These are phyloP conservation scores for Pseudogymnoascus sp. DNA, from an alignment of 2,329 filamentous ascomycete genomes.

Conservation along the genomic window DNA sequence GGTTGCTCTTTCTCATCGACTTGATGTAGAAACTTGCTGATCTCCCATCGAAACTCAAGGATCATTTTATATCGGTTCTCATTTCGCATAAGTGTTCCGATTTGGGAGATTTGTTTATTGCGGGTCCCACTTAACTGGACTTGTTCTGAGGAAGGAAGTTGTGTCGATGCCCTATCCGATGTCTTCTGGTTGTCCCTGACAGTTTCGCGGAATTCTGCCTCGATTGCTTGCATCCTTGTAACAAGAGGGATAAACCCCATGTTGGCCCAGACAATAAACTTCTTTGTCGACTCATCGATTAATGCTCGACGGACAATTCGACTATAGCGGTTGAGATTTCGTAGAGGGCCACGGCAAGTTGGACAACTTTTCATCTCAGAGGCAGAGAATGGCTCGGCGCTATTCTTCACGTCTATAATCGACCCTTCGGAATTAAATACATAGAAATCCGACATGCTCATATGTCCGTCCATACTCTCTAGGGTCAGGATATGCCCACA, in stretches of 20 bases:
- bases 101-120: slow-evolving; percentile 22
- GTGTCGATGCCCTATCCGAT: slow-evolving; percentile 13
- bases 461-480: slow-evolving; percentile 52
- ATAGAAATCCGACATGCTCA: slow-evolving; percentile 48
- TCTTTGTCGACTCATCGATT: slow-evolving; percentile 57
- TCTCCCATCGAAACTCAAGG: slow-evolving; percentile 24
- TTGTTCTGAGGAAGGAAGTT: slow-evolving; percentile 13
- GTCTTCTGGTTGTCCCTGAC: slow-evolving; percentile 9
- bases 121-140: slow-evolving; percentile 18
- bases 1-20: slow-evolving; percentile 34
- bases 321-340: slow-evolving; percentile 53
- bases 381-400: slow-evolving; percentile 42
- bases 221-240: slow-evolving; percentile 21
- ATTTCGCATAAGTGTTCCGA: slow-evolving; percentile 19
- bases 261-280: slow-evolving; percentile 52
- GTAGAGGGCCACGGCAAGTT: slow-evolving; percentile 51
- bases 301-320: slow-evolving; percentile 52
- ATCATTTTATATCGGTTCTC: slow-evolving; percentile 22
- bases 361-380: slow-evolving; percentile 48
- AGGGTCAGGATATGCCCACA: slow-evolving; percentile 60
- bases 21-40: slow-evolving; percentile 27
- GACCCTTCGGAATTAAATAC: slow-evolving; percentile 31
- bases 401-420: slow-evolving; percentile 30
- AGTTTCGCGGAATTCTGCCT: slow-evolving; percentile 17
- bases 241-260: slow-evolving; percentile 20